Evolutionary conservation across 768 basidiomycete species (phyloP).

Genomic region (Amanita thiersii): DNA sequence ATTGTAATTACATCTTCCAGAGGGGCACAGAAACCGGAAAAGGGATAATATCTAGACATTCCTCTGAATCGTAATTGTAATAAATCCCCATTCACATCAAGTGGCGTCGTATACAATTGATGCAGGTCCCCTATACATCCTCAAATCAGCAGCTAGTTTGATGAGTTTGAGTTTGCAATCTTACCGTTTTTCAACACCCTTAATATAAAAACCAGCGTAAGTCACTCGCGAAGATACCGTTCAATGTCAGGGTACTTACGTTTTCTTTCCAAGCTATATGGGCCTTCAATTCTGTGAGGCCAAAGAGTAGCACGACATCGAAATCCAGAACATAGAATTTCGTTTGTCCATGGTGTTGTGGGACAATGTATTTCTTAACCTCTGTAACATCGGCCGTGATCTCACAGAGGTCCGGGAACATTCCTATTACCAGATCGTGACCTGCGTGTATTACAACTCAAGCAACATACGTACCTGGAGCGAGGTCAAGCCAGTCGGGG

Average conservation of each 20-base stretch:
- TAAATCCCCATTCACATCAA: no score
- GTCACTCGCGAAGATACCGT: neutral
- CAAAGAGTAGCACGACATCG: conserved; percentile 33
- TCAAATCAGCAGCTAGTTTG: neutral
- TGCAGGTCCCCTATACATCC: conserved; percentile 3
- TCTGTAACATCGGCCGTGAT: conserved; percentile 15
- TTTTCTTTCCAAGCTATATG: conserved; percentile 36
- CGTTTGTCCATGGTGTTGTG: neutral
- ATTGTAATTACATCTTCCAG: no score
- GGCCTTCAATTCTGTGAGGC: conserved; percentile 37
- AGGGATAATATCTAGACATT: no score
- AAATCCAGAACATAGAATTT: conserved; percentile 21
- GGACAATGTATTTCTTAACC: conserved; percentile 5
- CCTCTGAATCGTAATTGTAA: no score
- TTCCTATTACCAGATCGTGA: conserved; percentile 16
- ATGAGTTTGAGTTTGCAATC: neutral
- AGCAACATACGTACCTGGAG: conserved; percentile 11
- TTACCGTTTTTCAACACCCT: conserved; percentile 16
- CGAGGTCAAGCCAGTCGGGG: conserved; percentile 17
- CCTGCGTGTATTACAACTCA: no score
- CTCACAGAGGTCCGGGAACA: conserved; percentile 23
- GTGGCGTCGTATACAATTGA: conserved; percentile 3
- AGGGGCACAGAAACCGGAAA: no score
- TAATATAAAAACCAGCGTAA: neutral
- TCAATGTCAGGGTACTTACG: conserved; percentile 14